Base-by-base conservation (phyloP, 2,329 filamentous ascomycete genomes). In the Penicillium frequentans region DNA sequence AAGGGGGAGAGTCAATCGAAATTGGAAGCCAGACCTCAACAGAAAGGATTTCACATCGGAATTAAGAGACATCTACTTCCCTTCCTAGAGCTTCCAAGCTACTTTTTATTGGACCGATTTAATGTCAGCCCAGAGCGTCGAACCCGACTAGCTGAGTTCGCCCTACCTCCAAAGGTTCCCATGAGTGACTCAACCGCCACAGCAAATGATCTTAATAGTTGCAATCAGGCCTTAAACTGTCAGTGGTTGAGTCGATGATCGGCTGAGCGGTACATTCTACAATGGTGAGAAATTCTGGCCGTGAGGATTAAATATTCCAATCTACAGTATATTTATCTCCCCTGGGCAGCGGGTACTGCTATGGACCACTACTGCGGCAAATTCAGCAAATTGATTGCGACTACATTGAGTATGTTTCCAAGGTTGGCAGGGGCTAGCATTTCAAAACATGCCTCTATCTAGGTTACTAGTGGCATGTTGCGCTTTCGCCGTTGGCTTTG, bases 321-420 rank as follows among this genome's bases (percentile, higher is more conserved):
- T 83, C 23, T 84, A 19, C 19, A 19, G 19, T 19, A 84, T 61
- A 72, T 84, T 24, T 82, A 84, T 57, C 81, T 81, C 8, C 76
- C 75, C 0, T 77, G 73, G 63, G 71, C 77, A 23, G 72, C 72
- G 24, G 73, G 69, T 43, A 68, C 19, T 44, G 7, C 26, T 8
- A 33, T 46, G 27, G 50, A 52, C 1, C 42, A 52, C 63, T 81
- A 75, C 71, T 33, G 64, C 24, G 76, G 76, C 5, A 74, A 77
- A 55, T 78, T 76, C 44, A 43, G 54, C 7, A 54, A 63, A 14
- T 55, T 56, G 1, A 58, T 65, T 7, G 62, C 60, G n/a, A 23
- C 57, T 16, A 56, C 58, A 9, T 23, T 66, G 3, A 59, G 64
- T 13, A 65, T 68, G 1, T 69, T 54, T 26, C 26, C 7, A 26